phyloP scores from a whole-genome alignment of 1,284 basidiomycete species.

The Sanghuangporus baumii region DNA sequence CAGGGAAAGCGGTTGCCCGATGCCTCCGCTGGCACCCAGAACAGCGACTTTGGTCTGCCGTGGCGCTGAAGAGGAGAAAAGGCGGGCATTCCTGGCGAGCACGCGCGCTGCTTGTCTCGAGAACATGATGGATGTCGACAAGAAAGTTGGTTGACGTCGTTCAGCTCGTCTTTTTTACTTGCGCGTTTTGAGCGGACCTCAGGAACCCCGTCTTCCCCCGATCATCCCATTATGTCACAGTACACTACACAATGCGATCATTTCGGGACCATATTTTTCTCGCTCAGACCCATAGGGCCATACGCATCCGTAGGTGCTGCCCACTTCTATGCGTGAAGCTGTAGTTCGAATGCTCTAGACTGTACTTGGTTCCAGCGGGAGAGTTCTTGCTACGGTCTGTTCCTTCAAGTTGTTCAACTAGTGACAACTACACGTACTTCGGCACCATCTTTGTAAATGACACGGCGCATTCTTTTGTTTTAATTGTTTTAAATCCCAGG shows the following conservation, averaged over 20 bases:
- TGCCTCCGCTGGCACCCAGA: conserved; percentile 89
- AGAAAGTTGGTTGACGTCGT: not conserved
- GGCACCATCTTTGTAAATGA: no score
- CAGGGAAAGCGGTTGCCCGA: conserved; percentile 87
- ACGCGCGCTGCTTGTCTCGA: conserved; percentile 49
- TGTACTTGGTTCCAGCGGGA: not conserved
- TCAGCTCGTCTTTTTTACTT: not conserved
- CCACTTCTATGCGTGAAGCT: no score
- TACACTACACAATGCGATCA: not conserved
- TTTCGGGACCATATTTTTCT: not conserved
- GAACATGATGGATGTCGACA: conserved; percentile 38
- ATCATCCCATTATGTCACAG: not conserved
- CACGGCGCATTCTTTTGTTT: no score
- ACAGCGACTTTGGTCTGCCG: conserved; percentile 82
- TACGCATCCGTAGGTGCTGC: not conserved
- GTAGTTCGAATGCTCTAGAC: not conserved
- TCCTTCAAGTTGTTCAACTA: no score
- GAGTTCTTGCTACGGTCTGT: no score
- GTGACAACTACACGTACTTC: no score
- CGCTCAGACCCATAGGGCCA: not conserved
- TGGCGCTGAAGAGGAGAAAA: conserved; percentile 75
- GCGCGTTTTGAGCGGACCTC: not conserved
- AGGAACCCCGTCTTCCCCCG: not conserved
- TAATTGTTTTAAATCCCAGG: no score
- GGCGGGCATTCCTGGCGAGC: conserved; percentile 43